Evolutionary conservation across 1,139 yeast species (phyloP).

Genomic region (Yamadazyma diddensiae): DNA sequence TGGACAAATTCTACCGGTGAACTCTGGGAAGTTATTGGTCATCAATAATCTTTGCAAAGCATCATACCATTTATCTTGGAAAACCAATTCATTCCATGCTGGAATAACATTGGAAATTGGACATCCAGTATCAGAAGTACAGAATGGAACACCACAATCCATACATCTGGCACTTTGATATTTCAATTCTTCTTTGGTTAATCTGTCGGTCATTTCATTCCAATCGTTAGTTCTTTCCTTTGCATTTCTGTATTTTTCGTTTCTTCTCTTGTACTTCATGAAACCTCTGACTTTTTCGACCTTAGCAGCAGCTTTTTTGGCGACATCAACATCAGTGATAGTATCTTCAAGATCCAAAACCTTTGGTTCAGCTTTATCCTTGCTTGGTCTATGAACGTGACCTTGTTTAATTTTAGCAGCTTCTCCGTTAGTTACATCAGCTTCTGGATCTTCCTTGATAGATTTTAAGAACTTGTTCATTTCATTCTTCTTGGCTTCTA

Average conservation of each 20-base stretch:
- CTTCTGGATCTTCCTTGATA: slow-evolving; percentile 75
- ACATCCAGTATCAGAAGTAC: slow-evolving; percentile 97
- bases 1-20: slow-evolving; percentile 97
- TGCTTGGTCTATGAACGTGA: slow-evolving; percentile 38
- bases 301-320: slow-evolving; percentile 60
- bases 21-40: slow-evolving; percentile 98
- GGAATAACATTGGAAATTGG: slow-evolving; percentile 97
- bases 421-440: slow-evolving; percentile 89
- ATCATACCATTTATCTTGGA: slow-evolving; percentile 92
- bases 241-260: slow-evolving; percentile 82
- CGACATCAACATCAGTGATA: slow-evolving; percentile 63
- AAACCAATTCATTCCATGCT: slow-evolving; percentile 95
- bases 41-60: slow-evolving; percentile 89
- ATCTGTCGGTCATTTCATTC: slow-evolving; percentile 83
- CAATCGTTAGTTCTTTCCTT: slow-evolving; percentile 81
- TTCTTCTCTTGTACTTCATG: slow-evolving; percentile 87
- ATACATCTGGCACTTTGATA: slow-evolving; percentile 98
- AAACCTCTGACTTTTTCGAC: slow-evolving; percentile 87
- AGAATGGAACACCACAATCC: slow-evolving; percentile 99
- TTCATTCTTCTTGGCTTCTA: slow-evolving; percentile 65
- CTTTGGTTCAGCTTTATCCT: slow-evolving; percentile 63
- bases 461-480: slow-evolving; percentile 57
- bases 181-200: slow-evolving; percentile 81
- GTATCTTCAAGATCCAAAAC: slow-evolving; percentile 90
- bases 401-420: slow-evolving; percentile 51